A percentile compares a stretch with the other conserved stretches of the same genome.
These are phyloP conservation scores for Talaromyces sp. DNA, from an alignment of 2,329 filamentous ascomycete species.

Conservation along the genomic window DNA sequence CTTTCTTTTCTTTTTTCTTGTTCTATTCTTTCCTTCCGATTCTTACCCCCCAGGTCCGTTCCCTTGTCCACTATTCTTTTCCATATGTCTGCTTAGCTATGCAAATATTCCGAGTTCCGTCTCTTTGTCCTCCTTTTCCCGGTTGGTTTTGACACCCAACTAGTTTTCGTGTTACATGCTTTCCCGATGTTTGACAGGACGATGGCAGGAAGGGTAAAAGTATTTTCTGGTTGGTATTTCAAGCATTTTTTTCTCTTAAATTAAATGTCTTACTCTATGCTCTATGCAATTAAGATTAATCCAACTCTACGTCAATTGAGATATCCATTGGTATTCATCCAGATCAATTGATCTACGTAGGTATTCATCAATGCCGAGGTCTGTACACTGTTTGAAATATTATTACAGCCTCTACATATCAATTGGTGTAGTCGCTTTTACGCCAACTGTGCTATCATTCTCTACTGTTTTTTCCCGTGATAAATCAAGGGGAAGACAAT, in stretches of 20 bases:
- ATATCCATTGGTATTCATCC: not conserved
- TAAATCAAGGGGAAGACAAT: too few species aligned
- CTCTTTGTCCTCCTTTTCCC: slow-evolving; percentile 21
- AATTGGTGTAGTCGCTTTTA: not conserved
- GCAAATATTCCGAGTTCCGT: slow-evolving; percentile 30
- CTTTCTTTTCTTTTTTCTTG: slow-evolving; percentile 13
- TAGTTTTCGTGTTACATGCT: not conserved
- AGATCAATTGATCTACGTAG: too few species aligned
- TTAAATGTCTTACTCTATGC: not conserved
- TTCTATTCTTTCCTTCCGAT: slow-evolving; percentile 6
- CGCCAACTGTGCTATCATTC: not conserved
- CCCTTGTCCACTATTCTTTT: slow-evolving; percentile 13
- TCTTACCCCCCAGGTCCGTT: slow-evolving; percentile 10
- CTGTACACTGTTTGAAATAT: too few species aligned
- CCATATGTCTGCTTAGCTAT: slow-evolving; percentile 28
- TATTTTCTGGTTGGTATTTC: not conserved
- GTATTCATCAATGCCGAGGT: not conserved
- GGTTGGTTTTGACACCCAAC: slow-evolving; percentile 16
- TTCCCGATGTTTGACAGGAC: not conserved
- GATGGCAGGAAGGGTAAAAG: not conserved
- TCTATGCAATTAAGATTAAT: not conserved
- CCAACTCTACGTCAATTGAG: not conserved
- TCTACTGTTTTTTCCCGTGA: not conserved
- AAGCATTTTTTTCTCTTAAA: not conserved
- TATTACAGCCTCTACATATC: too few species aligned